Conservation (phyloP, 345 rosid species). For the Salix viminalis region DNA sequence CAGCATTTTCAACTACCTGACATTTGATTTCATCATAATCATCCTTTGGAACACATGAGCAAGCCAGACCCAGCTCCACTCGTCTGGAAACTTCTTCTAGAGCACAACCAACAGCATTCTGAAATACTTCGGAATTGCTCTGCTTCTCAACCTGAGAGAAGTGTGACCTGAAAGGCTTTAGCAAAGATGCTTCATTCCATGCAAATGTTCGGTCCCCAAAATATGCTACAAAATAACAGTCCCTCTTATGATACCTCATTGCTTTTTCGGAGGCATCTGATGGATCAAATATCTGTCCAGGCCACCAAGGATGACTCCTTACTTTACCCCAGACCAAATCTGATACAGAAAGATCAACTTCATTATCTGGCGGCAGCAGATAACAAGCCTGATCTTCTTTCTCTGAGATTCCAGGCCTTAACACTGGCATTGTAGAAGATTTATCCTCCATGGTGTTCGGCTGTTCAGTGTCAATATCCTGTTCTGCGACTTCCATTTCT, state of each 20-base stretch:
- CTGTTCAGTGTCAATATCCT: conserved; percentile 27
- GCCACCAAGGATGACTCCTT: conserved; percentile 87
- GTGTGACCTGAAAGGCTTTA: conserved; percentile 55
- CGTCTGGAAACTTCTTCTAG: conserved; percentile 61
- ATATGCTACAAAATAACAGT: conserved; percentile 61
- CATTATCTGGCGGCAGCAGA: conserved; percentile 39
- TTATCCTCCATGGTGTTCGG: conserved; percentile 17
- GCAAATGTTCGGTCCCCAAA: conserved; percentile 79
- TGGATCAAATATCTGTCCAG: conserved; percentile 71
- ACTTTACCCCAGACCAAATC: conserved; percentile 80
- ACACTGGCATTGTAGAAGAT: conserved; percentile 10
- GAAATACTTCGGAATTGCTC: conserved; percentile 49
- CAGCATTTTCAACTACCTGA: conserved; percentile 54
- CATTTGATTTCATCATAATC: conserved; percentile 32
- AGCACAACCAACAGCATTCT: conserved; percentile 59
- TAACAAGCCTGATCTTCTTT: conserved; percentile 35
- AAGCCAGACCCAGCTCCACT: conserved; percentile 49
- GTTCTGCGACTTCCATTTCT: conserved; percentile 44
- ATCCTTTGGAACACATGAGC: conserved; percentile 47
- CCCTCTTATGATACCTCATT: conserved; percentile 51
- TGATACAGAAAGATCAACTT: conserved; percentile 43
- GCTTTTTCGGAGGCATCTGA: conserved; percentile 67
- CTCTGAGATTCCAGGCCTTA: conserved; percentile 20
- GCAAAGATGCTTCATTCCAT: conserved; percentile 57
- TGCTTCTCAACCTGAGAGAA: conserved; percentile 56